These are phyloP conservation scores for Colletotrichum musicola DNA, from an alignment of 2,329 filamentous ascomycete species.

Conservation along the genomic window DNA sequence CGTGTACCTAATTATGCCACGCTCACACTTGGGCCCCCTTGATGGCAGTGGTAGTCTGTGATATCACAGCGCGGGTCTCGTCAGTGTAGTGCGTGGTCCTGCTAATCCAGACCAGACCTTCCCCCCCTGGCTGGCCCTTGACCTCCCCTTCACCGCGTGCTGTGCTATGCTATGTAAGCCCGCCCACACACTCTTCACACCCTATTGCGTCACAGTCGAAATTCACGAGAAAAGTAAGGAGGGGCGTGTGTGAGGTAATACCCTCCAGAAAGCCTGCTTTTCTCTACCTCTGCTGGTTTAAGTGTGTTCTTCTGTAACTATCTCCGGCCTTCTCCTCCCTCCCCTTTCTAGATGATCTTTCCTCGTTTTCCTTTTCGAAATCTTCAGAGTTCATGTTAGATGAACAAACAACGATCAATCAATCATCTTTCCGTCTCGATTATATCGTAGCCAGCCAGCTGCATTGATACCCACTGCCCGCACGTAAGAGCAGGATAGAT, in stretches of 20 bases:
- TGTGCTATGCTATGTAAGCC: too few relatives aligned
- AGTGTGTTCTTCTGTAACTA: slow-evolving; percentile 4
- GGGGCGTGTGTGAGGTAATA: slow-evolving; percentile 34
- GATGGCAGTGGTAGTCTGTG: slow-evolving; percentile 16
- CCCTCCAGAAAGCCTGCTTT: not conserved
- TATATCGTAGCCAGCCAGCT: not conserved
- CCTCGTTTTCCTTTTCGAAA: not conserved
- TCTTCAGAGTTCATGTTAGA: not conserved
- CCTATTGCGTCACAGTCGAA: slow-evolving; percentile 35
- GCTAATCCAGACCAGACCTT: not conserved
- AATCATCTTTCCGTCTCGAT: too few relatives aligned
- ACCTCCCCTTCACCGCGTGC: too few relatives aligned
- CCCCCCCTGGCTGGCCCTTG: too few relatives aligned
- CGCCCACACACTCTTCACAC: slow-evolving; percentile 10
- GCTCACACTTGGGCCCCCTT: not conserved
- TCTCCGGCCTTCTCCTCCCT: too few relatives aligned
- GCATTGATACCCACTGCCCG: too few relatives aligned
- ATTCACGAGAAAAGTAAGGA: not conserved
- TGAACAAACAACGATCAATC: not conserved
- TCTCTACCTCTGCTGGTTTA: slow-evolving; percentile 17
- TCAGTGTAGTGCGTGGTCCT: not conserved
- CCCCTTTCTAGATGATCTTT: not conserved
- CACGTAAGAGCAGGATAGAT: too few relatives aligned
- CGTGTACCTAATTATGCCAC: not conserved
- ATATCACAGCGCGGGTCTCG: slow-evolving; percentile 36